A percentile compares a stretch with the other conserved stretches of the same genome.
phyloP scores from a whole-genome alignment of 2,329 filamentous ascomycete genomes.

The Aspergillus spinulosporus region DNA sequence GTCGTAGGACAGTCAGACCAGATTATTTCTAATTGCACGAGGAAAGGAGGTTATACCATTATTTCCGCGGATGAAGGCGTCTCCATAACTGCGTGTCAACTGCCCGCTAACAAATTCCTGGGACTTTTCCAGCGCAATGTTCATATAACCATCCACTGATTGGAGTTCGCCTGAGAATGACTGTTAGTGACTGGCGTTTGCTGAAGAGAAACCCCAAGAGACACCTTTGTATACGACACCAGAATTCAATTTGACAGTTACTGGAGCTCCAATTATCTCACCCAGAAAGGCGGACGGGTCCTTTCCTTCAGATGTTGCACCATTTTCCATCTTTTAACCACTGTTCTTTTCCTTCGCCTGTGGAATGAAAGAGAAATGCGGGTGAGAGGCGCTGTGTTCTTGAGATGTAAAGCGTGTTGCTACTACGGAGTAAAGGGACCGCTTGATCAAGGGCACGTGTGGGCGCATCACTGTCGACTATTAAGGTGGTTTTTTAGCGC shows the following conservation, averaged over 20 bases:
- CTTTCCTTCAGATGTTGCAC: constrained; percentile 68
- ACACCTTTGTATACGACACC: constrained; percentile 95
- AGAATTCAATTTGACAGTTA: constrained; percentile 98
- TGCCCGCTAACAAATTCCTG: constrained; percentile 86
- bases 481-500: too few species aligned
- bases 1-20: neutral
- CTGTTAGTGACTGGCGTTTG: constrained; percentile 7
- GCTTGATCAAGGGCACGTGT: too few species aligned
- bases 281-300: constrained; percentile 91
- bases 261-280: constrained; percentile 90
- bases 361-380: neutral
- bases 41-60: constrained; percentile 64
- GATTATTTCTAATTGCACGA: neutral
- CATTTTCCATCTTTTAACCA: constrained; percentile 68
- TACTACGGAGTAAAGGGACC: too few species aligned
- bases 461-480: too few species aligned
- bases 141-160: constrained; percentile 99
- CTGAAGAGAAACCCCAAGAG: neutral
- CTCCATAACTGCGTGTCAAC: constrained; percentile 80
- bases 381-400: neutral
- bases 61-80: constrained; percentile 94
- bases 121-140: constrained; percentile 95
- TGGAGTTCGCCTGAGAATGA: constrained; percentile 75
- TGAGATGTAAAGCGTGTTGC: neutral
- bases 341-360: neutral